Evolutionary conservation across 345 rosid genomes (phyloP).

Genomic region (Gossypium thurberi): DNA sequence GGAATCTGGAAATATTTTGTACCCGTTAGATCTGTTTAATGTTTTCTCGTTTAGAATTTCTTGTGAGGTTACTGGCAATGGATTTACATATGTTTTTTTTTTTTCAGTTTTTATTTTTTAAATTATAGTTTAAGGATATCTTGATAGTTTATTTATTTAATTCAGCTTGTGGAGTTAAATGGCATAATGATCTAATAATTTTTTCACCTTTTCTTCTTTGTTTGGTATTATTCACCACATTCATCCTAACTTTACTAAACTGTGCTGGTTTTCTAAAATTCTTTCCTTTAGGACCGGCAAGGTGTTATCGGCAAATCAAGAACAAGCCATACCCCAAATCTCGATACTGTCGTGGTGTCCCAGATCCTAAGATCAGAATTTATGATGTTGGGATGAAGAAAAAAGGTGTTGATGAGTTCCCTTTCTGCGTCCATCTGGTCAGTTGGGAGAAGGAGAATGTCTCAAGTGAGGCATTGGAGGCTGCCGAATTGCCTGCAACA

Average conservation of each 20-base stretch:
- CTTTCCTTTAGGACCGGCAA: constrained; percentile 21
- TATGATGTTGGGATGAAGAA: constrained; percentile 62
- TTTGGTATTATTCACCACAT: neutral
- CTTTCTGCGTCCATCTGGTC: constrained; percentile 57
- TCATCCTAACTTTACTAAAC: neutral
- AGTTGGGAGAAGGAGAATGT: constrained; percentile 58
- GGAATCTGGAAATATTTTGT: neutral
- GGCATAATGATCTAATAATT: no score
- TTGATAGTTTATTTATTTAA: no score
- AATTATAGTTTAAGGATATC: no score
- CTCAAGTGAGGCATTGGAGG: constrained; percentile 57
- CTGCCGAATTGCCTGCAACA: constrained; percentile 61
- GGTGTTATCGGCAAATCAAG: constrained; percentile 48
- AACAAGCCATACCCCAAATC: constrained; percentile 61
- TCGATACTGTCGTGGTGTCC: constrained; percentile 48
- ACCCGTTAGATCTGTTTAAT: neutral
- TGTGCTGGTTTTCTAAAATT: neutral
- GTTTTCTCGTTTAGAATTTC: neutral
- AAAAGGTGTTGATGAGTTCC: constrained; percentile 56
- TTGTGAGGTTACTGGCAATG: no score
- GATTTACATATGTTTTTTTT: no score
- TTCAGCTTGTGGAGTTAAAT: neutral
- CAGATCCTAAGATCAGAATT: constrained; percentile 54
- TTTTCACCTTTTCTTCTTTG: neutral
- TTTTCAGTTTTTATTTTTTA: no score